Percentiles rank a stretch among this genome's conserved stretches.
phyloP scores from a whole-genome alignment of 2,329 filamentous ascomycete species.

The Didymellaceae sp. region DNA sequence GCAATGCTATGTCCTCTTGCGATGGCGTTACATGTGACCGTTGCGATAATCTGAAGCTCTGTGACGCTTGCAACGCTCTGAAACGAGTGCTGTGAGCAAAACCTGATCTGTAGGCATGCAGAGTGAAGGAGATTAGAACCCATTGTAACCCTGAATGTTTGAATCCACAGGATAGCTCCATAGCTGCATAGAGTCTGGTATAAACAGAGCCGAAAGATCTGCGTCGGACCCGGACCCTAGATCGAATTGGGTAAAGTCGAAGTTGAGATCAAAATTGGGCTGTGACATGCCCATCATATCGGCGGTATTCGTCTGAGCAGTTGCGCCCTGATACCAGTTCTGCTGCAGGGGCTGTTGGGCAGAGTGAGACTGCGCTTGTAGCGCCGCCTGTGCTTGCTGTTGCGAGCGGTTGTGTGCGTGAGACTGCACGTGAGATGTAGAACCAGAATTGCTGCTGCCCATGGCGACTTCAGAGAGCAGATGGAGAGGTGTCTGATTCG shows the following conservation, averaged over 20 bases:
- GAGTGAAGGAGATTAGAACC: not conserved
- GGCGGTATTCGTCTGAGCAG: constrained; percentile 20
- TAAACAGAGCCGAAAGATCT: constrained; percentile 45
- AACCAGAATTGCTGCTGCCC: constrained; percentile 38
- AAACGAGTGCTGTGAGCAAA: not conserved
- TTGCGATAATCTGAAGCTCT: not conserved
- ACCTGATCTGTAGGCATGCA: not conserved
- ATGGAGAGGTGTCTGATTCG: constrained; percentile 47
- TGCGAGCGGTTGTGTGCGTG: constrained; percentile 21
- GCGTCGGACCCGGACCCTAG: constrained; percentile 45
- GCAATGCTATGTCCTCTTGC: not conserved
- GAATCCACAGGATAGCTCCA: constrained; percentile 35
- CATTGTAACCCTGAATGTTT: constrained; percentile 23
- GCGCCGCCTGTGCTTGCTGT: constrained; percentile 34
- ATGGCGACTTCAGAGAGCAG: constrained; percentile 51
- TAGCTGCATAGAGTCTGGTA: constrained; percentile 42
- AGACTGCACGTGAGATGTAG: constrained; percentile 13
- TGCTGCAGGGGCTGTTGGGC: constrained; percentile 29
- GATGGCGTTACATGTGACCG: constrained; percentile 4
- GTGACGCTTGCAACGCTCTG: constrained; percentile 4
- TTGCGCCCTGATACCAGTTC: constrained; percentile 39
- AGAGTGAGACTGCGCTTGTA: constrained; percentile 35
- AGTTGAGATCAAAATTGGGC: constrained; percentile 42
- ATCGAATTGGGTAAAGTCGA: constrained; percentile 48
- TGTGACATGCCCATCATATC: constrained; percentile 39